Evolutionary conservation across 1,139 yeast species (phyloP).

Genomic region (Chernovozyma sophiae-reginae): DNA sequence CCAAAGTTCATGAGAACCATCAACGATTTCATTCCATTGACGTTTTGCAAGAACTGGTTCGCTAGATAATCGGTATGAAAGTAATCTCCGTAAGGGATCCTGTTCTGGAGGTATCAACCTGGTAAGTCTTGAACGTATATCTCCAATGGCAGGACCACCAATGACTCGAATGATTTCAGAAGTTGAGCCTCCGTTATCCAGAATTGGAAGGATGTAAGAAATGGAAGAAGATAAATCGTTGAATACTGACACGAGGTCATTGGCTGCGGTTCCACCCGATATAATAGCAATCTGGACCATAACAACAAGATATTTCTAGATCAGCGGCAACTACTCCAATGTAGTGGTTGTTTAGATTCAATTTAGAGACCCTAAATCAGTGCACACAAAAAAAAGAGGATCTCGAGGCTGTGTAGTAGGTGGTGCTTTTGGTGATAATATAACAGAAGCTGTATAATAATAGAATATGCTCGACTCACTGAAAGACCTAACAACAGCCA

Average conservation of each 20-base stretch:
- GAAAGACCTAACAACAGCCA: too few species aligned
- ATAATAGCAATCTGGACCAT: slow-evolving; percentile 30
- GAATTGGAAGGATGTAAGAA: slow-evolving; percentile 73
- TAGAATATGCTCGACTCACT: too few species aligned
- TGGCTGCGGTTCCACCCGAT: slow-evolving; percentile 78
- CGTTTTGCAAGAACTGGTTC: slow-evolving; percentile 51
- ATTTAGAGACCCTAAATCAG: too few species aligned
- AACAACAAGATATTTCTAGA: too few species aligned
- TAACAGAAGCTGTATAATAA: too few species aligned
- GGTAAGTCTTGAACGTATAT: slow-evolving; percentile 76
- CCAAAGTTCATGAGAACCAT: slow-evolving; percentile 78
- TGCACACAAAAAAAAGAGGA: too few species aligned
- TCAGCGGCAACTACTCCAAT: too few species aligned
- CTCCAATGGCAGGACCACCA: slow-evolving; percentile 97
- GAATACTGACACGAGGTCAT: slow-evolving; percentile 53
- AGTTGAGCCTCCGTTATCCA: slow-evolving; percentile 95
- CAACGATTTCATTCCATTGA: slow-evolving; percentile 78
- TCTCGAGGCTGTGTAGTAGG: too few species aligned
- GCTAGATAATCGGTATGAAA: slow-evolving; percentile 59
- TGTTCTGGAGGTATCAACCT: slow-evolving; percentile 57
- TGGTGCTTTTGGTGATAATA: too few species aligned
- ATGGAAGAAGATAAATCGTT: slow-evolving; percentile 36
- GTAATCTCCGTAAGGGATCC: slow-evolving; percentile 39
- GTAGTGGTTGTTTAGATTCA: too few species aligned
- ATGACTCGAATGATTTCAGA: slow-evolving; percentile 84